Evolutionary conservation across 2,329 filamentous ascomycete genomes (phyloP).

Genomic region (Paracoccidioides brasiliensis): DNA sequence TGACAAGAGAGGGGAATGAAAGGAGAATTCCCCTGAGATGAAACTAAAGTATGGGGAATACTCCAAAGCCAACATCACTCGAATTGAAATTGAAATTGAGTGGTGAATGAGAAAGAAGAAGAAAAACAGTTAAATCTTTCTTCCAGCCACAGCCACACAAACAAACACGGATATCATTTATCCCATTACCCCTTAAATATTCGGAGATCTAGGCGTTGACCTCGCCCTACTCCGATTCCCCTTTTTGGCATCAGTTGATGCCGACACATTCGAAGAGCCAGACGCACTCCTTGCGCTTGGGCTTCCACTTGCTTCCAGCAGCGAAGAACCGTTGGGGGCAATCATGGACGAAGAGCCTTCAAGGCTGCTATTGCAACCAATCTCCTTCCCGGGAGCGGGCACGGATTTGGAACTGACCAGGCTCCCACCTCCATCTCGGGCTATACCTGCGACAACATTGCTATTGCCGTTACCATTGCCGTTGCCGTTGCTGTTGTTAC

Average conservation of each 20-base stretch:
- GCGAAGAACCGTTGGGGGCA: constrained; percentile 1
- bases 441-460: neutral
- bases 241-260: neutral
- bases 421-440: neutral
- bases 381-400: neutral
- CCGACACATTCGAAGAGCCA: neutral
- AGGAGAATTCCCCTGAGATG: no score
- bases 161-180: no score
- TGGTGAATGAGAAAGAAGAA: no score
- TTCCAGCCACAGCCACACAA: no score
- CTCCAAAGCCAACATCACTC: no score
- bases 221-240: neutral
- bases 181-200: no score
- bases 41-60: no score
- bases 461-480: neutral
- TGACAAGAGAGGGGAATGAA: no score
- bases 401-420: neutral
- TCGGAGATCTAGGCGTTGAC: no score
- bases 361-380: no score
- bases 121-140: no score
- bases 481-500: neutral
- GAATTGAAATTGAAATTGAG: no score
- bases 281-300: neutral
- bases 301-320: neutral
- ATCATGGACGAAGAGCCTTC: constrained; percentile 4